phyloP scores from a whole-genome alignment of 306 rosid species.

The Cajanus cajan region DNA sequence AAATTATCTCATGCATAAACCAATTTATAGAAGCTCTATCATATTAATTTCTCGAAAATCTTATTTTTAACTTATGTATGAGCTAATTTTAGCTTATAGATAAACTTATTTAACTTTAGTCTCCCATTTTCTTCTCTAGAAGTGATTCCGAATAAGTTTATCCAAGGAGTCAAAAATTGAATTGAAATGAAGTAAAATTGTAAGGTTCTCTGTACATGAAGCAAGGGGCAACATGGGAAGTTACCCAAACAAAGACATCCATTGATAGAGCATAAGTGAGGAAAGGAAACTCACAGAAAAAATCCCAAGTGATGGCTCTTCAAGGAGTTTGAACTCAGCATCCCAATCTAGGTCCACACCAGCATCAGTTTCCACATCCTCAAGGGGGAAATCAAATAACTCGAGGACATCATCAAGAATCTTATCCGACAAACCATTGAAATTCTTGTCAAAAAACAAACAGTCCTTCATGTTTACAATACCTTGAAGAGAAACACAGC shows the following conservation, averaged over 20 bases:
- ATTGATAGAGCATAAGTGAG: not conserved
- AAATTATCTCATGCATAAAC: too few relatives aligned
- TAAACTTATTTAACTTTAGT: too few relatives aligned
- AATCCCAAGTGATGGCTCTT: slow-evolving; percentile 53
- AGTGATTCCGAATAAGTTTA: too few relatives aligned
- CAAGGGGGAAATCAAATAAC: slow-evolving; percentile 54
- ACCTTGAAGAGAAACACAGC: slow-evolving; percentile 16
- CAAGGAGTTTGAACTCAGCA: slow-evolving; percentile 49
- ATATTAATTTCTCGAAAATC: too few relatives aligned
- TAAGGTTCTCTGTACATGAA: not conserved
- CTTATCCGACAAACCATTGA: slow-evolving; percentile 41
- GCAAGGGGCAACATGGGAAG: not conserved
- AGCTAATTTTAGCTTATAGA: too few relatives aligned
- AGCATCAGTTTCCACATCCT: slow-evolving; percentile 55
- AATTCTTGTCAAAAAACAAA: slow-evolving; percentile 45
- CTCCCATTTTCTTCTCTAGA: too few relatives aligned
- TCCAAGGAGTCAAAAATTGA: too few relatives aligned
- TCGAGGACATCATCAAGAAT: slow-evolving; percentile 39
- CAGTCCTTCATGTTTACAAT: slow-evolving; percentile 47
- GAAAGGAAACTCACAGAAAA: slow-evolving; percentile 49
- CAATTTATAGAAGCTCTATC: too few relatives aligned
- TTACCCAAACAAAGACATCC: not conserved
- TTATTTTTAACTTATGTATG: too few relatives aligned
- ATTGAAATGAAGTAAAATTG: not conserved
- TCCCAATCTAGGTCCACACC: slow-evolving; percentile 59